phyloP scores from a whole-genome alignment of 2,329 filamentous ascomycete genomes.

The Phialemonium atrogriseum region DNA sequence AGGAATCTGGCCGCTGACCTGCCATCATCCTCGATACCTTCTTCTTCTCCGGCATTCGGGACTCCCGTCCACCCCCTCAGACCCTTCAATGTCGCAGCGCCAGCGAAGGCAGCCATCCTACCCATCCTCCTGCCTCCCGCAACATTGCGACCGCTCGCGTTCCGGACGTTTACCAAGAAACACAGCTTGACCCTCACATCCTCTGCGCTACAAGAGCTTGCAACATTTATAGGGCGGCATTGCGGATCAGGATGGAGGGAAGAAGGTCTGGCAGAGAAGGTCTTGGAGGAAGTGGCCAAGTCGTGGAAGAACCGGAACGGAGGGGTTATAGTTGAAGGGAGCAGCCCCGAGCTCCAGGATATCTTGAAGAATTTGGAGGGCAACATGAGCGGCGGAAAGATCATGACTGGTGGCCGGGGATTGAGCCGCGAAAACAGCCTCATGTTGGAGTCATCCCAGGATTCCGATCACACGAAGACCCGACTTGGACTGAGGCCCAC shows the following conservation, averaged over 20 bases:
- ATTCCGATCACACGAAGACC: conserved; percentile 44
- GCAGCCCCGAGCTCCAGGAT: conserved; percentile 64
- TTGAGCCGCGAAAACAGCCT: conserved; percentile 58
- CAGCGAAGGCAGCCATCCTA: conserved; percentile 56
- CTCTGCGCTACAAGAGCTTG: conserved; percentile 74
- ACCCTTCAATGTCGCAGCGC: conserved; percentile 46
- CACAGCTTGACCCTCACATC: conserved; percentile 90
- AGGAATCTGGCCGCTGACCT: conserved; percentile 21
- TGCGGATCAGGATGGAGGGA: conserved; percentile 96
- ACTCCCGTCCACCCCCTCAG: conserved; percentile 75
- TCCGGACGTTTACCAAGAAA: conserved; percentile 95
- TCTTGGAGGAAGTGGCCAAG: conserved; percentile 84
- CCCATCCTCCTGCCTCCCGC: conserved; percentile 84
- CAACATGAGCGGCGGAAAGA: conserved; percentile 78
- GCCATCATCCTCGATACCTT: conserved; percentile 59
- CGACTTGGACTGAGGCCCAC: conserved; percentile 45
- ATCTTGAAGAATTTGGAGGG: conserved; percentile 80
- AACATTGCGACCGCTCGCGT: conserved; percentile 81
- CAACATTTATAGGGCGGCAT: conserved; percentile 83
- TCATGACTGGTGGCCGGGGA: conserved; percentile 43
- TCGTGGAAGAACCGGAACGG: conserved; percentile 87
- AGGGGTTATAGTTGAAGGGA: conserved; percentile 84
- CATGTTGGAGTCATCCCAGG: conserved; percentile 47
- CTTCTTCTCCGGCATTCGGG: conserved; percentile 83
- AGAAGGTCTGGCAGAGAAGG: conserved; percentile 84